Evolutionary conservation across 78 protist species (phyloP).

Genomic region (Pelomyxa schiedti): DNA sequence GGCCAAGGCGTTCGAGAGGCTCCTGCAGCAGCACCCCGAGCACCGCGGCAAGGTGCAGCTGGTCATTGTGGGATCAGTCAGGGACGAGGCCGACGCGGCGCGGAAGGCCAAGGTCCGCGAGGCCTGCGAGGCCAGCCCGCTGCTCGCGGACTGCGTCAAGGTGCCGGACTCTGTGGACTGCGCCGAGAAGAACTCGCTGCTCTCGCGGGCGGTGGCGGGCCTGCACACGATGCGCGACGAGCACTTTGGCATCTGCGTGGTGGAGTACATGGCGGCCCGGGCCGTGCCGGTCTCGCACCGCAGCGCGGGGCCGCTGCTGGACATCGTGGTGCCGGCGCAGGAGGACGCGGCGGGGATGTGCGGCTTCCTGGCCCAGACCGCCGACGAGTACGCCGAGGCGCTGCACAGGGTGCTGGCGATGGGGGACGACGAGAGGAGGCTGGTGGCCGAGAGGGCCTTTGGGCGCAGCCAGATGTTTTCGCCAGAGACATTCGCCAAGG

Average conservation of each 20-base stretch:
- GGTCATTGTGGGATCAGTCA: slow-evolving; percentile 52
- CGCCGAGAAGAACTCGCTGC: background rate
- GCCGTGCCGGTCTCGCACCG: slow-evolving; percentile 63
- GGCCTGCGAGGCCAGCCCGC: background rate
- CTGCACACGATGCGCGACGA: slow-evolving; percentile 88
- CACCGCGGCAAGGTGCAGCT: slow-evolving; percentile 16
- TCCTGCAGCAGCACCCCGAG: slow-evolving; percentile 22
- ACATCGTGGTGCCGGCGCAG: slow-evolving; percentile 30
- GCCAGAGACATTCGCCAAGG: no score
- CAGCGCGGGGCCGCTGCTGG: slow-evolving; percentile 67
- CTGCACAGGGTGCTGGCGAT: slow-evolving; percentile 13
- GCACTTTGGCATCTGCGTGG: slow-evolving; percentile 90
- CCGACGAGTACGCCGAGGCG: slow-evolving; percentile 58
- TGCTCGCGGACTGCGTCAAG: slow-evolving; percentile 9
- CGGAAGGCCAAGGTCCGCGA: slow-evolving; percentile 35
- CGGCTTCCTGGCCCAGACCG: slow-evolving; percentile 58
- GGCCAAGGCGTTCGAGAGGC: slow-evolving; percentile 31
- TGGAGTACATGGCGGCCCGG: slow-evolving; percentile 80
- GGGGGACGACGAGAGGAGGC: no score
- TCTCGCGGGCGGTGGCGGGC: slow-evolving; percentile 48
- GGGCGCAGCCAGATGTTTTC: no score
- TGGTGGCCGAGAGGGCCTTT: no score
- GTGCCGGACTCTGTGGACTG: background rate
- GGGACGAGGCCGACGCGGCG: slow-evolving; percentile 61
- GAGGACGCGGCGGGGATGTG: background rate